Percentiles rank a stretch among this genome's conserved stretches.
Conservation (phyloP, 1,284 basidiomycete species). For the Hypsizygus ulmarius region DNA sequence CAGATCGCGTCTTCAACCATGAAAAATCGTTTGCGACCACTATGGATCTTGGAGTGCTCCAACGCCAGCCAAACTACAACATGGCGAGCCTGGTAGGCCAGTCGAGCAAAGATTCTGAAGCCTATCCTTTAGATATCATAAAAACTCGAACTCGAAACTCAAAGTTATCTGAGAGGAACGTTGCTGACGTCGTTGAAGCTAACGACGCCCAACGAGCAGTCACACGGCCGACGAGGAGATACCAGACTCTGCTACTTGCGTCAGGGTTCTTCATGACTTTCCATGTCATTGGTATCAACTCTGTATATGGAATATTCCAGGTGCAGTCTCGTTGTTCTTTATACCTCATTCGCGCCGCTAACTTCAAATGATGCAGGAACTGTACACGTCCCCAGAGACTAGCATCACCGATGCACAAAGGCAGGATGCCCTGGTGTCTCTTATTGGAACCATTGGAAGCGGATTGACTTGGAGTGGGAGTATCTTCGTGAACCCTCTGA, state of each 20-base stretch:
- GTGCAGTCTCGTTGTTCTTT: constrained; percentile 6
- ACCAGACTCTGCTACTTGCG: constrained; percentile 37
- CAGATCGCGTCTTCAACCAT: background rate
- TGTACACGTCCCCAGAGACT: constrained; percentile 38
- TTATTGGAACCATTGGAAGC: constrained; percentile 43
- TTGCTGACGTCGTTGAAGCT: background rate
- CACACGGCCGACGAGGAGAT: constrained; percentile 26
- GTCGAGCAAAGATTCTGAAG: too few relatives aligned
- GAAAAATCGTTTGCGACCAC: background rate
- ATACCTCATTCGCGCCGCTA: background rate
- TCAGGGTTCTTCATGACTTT: constrained; percentile 45
- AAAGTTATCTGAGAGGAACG: background rate
- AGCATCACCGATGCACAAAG: constrained; percentile 35
- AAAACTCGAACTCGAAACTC: background rate
- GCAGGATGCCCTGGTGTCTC: constrained; percentile 41
- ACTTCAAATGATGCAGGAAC: constrained; percentile 35
- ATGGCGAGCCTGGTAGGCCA: background rate
- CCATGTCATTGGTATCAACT: constrained; percentile 43
- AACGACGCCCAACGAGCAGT: background rate
- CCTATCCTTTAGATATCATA: too few relatives aligned
- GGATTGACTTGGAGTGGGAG: constrained; percentile 48
- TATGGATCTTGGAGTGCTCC: too few relatives aligned
- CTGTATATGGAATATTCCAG: constrained; percentile 24
- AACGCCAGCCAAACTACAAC: background rate
- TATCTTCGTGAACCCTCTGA: constrained; percentile 42